Evolutionary conservation across 2,329 filamentous ascomycete species (phyloP).

Genomic region (Penicillium sp.): DNA sequence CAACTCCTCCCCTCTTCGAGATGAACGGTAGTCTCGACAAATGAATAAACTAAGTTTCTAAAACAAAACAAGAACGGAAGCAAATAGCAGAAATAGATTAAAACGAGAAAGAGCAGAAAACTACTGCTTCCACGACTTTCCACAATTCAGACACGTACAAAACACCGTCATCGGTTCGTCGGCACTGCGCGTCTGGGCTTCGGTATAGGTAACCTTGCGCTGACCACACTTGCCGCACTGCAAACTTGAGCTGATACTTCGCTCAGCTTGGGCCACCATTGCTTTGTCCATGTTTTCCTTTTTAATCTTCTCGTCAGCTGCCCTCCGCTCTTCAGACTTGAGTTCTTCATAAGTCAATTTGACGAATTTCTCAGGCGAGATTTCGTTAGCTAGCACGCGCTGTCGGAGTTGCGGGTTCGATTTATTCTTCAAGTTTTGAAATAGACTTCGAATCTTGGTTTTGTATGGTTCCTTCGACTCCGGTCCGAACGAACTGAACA

Average conservation of each 20-base stretch:
- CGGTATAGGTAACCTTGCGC: slow-evolving; percentile 91
- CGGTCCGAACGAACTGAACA: slow-evolving; percentile 65
- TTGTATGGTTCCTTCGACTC: slow-evolving; percentile 72
- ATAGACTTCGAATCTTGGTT: slow-evolving; percentile 85
- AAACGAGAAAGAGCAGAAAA: not conserved
- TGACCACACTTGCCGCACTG: slow-evolving; percentile 89
- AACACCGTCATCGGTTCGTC: slow-evolving; percentile 72
- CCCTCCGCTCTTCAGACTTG: slow-evolving; percentile 77
- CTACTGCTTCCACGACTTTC: slow-evolving; percentile 45
- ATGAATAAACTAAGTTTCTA: not conserved
- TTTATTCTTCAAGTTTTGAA: slow-evolving; percentile 91
- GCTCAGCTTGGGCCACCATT: slow-evolving; percentile 88
- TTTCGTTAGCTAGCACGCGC: slow-evolving; percentile 70
- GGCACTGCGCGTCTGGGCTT: slow-evolving; percentile 91
- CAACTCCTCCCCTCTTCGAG: slow-evolving; percentile 10
- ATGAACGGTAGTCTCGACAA: slow-evolving; percentile 15
- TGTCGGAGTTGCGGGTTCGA: slow-evolving; percentile 73
- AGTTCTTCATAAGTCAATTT: slow-evolving; percentile 86
- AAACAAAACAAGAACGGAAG: not conserved
- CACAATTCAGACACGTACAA: slow-evolving; percentile 46
- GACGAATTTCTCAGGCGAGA: slow-evolving; percentile 70
- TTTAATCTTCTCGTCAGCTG: slow-evolving; percentile 70
- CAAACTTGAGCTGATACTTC: slow-evolving; percentile 81
- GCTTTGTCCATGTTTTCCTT: slow-evolving; percentile 96
- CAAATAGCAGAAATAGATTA: not conserved